Evolutionary conservation across 1,284 basidiomycete genomes (phyloP).

Genomic region (Tausonia pullulans): DNA sequence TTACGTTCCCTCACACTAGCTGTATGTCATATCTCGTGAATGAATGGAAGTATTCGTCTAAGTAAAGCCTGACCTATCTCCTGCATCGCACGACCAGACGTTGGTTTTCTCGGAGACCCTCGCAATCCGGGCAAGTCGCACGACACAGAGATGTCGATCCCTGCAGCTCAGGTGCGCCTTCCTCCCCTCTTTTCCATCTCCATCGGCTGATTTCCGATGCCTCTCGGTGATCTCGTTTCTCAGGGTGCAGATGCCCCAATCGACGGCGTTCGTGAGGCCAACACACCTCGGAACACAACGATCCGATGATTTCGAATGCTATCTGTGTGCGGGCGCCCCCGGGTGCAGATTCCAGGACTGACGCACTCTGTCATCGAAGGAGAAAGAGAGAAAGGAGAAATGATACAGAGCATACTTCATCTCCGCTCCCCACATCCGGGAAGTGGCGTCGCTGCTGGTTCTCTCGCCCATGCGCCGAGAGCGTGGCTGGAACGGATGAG

Average conservation of each 20-base stretch:
- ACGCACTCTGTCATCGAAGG: too few species aligned
- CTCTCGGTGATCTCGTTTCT: too few species aligned
- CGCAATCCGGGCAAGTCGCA: constrained; percentile 12
- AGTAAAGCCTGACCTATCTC: neutral
- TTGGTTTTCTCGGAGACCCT: constrained; percentile 16
- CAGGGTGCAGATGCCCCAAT: constrained; percentile 14
- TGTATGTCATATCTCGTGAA: neutral
- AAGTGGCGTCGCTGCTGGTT: neutral
- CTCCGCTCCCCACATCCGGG: neutral
- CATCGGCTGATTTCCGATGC: too few species aligned
- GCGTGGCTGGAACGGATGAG: too few species aligned
- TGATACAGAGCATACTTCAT: neutral
- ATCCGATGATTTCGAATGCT: constrained; percentile 6
- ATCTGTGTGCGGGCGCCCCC: neutral
- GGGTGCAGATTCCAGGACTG: too few species aligned
- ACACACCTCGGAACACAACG: constrained; percentile 2
- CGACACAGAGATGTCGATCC: constrained; percentile 16
- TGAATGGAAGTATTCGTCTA: neutral
- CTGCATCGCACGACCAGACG: neutral
- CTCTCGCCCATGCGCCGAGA: neutral
- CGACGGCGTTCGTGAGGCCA: neutral
- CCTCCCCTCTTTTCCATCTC: too few species aligned
- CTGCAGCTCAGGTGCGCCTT: constrained; percentile 8
- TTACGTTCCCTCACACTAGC: neutral
- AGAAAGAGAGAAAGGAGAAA: neutral